Base-by-base conservation (phyloP, 2,329 filamentous ascomycete species). In the Nemania serpens region DNA sequence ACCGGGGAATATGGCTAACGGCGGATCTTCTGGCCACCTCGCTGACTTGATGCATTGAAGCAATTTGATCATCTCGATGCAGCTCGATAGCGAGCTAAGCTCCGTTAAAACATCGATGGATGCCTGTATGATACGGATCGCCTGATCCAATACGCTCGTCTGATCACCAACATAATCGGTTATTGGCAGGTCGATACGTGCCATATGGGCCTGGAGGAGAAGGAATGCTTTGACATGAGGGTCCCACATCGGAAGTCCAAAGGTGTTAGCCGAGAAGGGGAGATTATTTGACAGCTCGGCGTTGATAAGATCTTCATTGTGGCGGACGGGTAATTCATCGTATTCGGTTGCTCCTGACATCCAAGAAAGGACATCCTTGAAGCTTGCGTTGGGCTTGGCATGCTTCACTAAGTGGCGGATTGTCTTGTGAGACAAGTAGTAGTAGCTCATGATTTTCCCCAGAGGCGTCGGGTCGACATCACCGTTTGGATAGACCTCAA, bases 381-480 rank as follows among this genome's bases (percentile, higher is more conserved):
- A 96, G 1, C 84, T 86, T 1, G 91, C 91, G 17, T 88, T 79
- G 0, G 87, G 84, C 70, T 91, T 94, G 22, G 90, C 91, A 67
- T 94, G 84, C 48, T 86, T 83, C 65, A 91, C 86, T 6, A 99
- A 84, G 70, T 92, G 88, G 1, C 95, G 91, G 70, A 99, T 93
- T 0, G 95, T 99, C 76, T 91, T 91, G 79, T 99, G 95, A 0
- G 93, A 96, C 49, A 95, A 88, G 73, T 99, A 99, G 82, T 99
- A 99, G 82, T 98, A 99, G 75, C 91, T 96, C 92, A 98, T 97
- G 72, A 99, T 98, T 79, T 97, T 97, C 70, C 95, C 95, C 6
- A 98, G 84, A 0, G 94, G 89, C 0, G 95, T 98, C 0, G 94
- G 82, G 68, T 97, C 91, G 29, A 99, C 88, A 68, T 97, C 90